phyloP scores from a whole-genome alignment of 1,284 basidiomycete species.

The Austroboletus novae-zelandiae region DNA sequence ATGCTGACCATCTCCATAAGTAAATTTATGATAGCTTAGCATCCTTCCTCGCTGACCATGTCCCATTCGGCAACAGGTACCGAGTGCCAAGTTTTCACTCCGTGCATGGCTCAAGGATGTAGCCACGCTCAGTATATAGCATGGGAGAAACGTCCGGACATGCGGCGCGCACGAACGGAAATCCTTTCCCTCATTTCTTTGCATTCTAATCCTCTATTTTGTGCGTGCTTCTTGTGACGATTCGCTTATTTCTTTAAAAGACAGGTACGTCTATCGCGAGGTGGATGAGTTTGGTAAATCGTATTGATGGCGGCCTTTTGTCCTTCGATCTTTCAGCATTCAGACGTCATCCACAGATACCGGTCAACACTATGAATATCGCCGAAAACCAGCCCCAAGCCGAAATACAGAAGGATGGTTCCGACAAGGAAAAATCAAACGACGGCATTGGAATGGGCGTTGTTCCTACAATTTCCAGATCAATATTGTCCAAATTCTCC shows the following conservation, averaged over 20 bases:
- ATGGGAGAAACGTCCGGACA: neutral
- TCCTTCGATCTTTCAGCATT: neutral
- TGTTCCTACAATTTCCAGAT: neutral
- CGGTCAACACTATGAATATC: neutral
- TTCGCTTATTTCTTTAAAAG: neutral
- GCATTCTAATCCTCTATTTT: neutral
- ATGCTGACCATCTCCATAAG: neutral
- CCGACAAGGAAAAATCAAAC: neutral
- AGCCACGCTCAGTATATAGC: slow-evolving; percentile 10
- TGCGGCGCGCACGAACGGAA: neutral
- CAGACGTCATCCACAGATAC: neutral
- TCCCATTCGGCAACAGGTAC: neutral
- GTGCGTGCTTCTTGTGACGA: no score
- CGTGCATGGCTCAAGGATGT: slow-evolving; percentile 12
- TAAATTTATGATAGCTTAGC: neutral
- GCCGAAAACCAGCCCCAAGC: neutral
- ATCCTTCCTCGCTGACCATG: neutral
- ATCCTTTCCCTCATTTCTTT: neutral
- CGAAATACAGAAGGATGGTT: neutral
- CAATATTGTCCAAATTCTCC: neutral
- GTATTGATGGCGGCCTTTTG: neutral
- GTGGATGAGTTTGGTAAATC: neutral
- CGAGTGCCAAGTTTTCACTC: neutral
- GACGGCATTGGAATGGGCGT: neutral
- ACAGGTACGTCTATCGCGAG: neutral